Conservation (phyloP, 345 rosid genomes). For the Eucalyptus melliodora region DNA sequence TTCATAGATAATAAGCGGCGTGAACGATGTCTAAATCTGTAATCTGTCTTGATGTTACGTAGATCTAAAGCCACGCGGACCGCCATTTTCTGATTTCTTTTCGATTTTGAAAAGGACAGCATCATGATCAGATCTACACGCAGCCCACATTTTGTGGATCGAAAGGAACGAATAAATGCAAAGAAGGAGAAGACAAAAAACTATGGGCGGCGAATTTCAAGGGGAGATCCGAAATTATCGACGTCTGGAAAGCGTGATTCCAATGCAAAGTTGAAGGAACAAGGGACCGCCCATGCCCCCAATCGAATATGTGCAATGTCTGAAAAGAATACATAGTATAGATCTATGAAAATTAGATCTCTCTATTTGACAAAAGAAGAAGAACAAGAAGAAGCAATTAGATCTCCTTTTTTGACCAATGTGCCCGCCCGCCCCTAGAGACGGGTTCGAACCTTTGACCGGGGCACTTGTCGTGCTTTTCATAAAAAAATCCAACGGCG, state of each 20-base stretch:
- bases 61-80: neutral
- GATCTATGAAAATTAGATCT: neutral
- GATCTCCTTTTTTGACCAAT: neutral
- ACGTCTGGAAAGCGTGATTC: neutral
- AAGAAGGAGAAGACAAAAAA: neutral
- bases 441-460: neutral
- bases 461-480: neutral
- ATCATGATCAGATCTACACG: neutral
- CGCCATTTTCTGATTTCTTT: neutral
- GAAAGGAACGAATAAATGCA: neutral
- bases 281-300: neutral
- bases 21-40: neutral
- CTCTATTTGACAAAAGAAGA: neutral
- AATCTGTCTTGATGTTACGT: neutral
- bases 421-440: neutral
- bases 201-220: neutral
- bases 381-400: accelerated
- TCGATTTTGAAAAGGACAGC: neutral
- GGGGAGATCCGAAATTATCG: neutral
- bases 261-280: neutral
- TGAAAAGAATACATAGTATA: neutral
- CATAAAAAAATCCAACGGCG: neutral
- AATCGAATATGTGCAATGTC: neutral
- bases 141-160: neutral
- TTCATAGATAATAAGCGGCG: accelerated